phyloP scores from a whole-genome alignment of 495 filamentous ascomycete genomes.

The Entonaema liquescens region DNA sequence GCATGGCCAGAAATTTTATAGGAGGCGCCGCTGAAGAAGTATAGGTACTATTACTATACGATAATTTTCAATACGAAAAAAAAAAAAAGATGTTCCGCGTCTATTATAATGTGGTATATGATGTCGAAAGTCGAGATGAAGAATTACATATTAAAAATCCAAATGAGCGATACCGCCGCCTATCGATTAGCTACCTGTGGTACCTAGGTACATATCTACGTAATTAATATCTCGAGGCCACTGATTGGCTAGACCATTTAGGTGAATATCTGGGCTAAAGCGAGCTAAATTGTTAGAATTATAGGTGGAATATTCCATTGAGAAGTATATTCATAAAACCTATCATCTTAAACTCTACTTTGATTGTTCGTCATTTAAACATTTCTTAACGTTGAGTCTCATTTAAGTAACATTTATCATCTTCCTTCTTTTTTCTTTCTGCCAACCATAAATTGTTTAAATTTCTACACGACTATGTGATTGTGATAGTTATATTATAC shows the following conservation, averaged over 20 bases:
- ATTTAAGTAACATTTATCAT: not conserved
- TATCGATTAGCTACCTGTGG: not conserved
- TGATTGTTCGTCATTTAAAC: too few species aligned
- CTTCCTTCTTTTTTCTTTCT: too few species aligned
- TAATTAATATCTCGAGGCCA: slow-evolving; percentile 21
- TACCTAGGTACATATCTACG: not conserved
- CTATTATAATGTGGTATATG: not conserved
- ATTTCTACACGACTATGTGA: too few species aligned
- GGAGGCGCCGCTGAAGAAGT: not conserved
- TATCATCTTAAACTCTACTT: too few species aligned
- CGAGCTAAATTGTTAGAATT: not conserved
- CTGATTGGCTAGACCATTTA: slow-evolving; percentile 24
- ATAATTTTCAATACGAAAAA: not conserved
- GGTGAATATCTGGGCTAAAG: not conserved
- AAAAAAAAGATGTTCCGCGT: not conserved
- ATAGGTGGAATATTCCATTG: slow-evolving; percentile 29
- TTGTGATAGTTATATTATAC: too few species aligned
- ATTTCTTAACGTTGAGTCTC: not conserved
- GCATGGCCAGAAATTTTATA: slow-evolving; percentile 10
- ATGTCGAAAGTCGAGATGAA: not conserved
- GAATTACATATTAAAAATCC: slow-evolving; percentile 1
- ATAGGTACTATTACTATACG: not conserved
- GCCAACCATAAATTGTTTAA: too few species aligned
- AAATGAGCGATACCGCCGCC: not conserved
- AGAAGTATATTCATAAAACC: slow-evolving; percentile 13